Evolutionary conservation across 2,329 filamentous ascomycete genomes (phyloP).

Genomic region (Fusarium buxicola): DNA sequence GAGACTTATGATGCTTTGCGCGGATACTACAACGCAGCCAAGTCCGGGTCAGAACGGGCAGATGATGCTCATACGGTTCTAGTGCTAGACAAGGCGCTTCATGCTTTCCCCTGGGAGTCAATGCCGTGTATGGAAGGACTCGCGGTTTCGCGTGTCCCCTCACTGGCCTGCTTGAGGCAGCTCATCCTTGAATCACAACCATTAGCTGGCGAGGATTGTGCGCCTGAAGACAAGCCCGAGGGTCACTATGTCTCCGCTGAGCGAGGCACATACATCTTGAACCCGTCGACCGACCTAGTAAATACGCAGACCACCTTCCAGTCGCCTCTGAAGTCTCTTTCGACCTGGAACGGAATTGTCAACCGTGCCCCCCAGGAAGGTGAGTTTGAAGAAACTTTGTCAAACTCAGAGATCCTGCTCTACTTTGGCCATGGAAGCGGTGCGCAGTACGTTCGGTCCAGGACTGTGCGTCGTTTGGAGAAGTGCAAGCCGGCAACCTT

Average conservation of each 20-base stretch:
- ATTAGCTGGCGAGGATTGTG: slow-evolving; percentile 20
- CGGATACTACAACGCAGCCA: slow-evolving; percentile 73
- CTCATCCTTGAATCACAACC: slow-evolving; percentile 69
- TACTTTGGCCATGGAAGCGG: slow-evolving; percentile 98
- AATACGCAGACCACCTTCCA: slow-evolving; percentile 83
- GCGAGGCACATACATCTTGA: slow-evolving; percentile 83
- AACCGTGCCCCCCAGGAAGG: slow-evolving; percentile 77
- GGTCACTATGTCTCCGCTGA: slow-evolving; percentile 67
- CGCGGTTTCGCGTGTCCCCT: slow-evolving; percentile 89
- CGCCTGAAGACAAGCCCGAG: slow-evolving; percentile 28
- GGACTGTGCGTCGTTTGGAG: slow-evolving; percentile 82
- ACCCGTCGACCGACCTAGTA: slow-evolving; percentile 85
- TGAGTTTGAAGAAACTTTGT: slow-evolving; percentile 78
- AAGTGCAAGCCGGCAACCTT: slow-evolving; percentile 82
- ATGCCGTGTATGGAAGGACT: slow-evolving; percentile 83
- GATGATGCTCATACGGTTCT: slow-evolving; percentile 79
- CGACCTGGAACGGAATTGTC: slow-evolving; percentile 78
- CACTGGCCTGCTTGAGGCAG: slow-evolving; percentile 82
- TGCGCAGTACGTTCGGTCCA: slow-evolving; percentile 90
- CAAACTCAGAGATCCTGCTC: slow-evolving; percentile 77
- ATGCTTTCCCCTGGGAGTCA: slow-evolving; percentile 96
- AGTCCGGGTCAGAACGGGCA: slow-evolving; percentile 54
- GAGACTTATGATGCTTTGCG: slow-evolving; percentile 87
- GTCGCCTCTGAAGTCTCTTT: slow-evolving; percentile 70
- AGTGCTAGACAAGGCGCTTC: slow-evolving; percentile 90